Conservation (phyloP, 1,284 basidiomycete genomes). For the Ganoderma lingzhi region DNA sequence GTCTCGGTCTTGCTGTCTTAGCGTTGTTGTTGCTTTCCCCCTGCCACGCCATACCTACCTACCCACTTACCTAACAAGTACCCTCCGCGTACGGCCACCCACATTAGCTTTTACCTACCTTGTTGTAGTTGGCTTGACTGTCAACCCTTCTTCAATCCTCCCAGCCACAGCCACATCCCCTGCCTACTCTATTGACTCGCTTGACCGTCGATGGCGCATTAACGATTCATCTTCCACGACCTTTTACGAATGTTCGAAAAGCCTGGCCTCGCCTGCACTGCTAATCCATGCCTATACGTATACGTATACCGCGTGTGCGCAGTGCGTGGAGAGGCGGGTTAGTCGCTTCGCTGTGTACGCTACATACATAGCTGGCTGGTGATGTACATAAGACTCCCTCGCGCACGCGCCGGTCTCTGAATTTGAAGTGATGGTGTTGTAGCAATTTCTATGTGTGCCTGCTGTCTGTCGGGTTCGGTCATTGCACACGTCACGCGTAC, state of each 20-base stretch:
- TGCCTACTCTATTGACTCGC: slow-evolving; percentile 5
- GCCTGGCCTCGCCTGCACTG: slow-evolving; percentile 22
- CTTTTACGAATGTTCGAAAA: slow-evolving; percentile 22
- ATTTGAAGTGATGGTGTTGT: slow-evolving; percentile 16
- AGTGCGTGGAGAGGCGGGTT: slow-evolving; percentile 17
- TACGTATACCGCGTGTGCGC: not conserved
- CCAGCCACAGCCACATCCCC: not conserved
- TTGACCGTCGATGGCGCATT: slow-evolving; percentile 8
- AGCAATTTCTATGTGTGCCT: not conserved
- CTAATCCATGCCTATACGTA: too few species aligned
- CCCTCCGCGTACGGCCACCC: slow-evolving; percentile 17
- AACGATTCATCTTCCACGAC: slow-evolving; percentile 1
- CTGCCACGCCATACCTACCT: slow-evolving; percentile 16
- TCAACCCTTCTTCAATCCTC: slow-evolving; percentile 10
- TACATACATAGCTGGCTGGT: slow-evolving; percentile 22
- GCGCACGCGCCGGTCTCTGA: slow-evolving; percentile 12
- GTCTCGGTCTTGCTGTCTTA: slow-evolving; percentile 38
- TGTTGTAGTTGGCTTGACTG: slow-evolving; percentile 21
- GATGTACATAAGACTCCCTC: slow-evolving; percentile 29
- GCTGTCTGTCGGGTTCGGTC: not conserved
- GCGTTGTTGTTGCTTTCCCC: slow-evolving; percentile 41
- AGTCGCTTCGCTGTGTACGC: slow-evolving; percentile 27
- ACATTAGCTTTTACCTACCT: not conserved
- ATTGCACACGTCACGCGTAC: not conserved
- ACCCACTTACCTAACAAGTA: slow-evolving; percentile 20